Evolutionary conservation across 2,329 filamentous ascomycete species (phyloP).

Genomic region (Colletotrichum lentis): DNA sequence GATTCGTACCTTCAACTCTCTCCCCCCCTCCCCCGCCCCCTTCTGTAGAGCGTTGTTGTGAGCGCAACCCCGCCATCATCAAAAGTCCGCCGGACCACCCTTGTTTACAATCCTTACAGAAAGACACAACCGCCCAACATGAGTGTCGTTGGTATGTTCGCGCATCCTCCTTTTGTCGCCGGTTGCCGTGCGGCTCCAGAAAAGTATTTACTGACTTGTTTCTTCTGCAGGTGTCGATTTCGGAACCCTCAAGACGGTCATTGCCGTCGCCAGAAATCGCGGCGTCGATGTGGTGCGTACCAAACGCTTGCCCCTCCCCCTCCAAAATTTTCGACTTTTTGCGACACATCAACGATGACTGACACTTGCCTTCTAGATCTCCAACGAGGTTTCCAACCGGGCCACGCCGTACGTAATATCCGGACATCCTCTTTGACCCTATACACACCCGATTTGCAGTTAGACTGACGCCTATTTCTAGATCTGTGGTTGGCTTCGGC

Average conservation of each 20-base stretch:
- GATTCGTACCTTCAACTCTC: conserved; percentile 5
- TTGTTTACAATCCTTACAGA: conserved; percentile 33
- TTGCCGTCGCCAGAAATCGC: conserved; percentile 97
- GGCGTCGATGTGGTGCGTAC: conserved; percentile 96
- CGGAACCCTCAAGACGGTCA: conserved; percentile 94
- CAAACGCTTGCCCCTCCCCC: conserved; percentile 38
- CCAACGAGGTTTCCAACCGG: conserved; percentile 99
- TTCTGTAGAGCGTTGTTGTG: conserved; percentile 25
- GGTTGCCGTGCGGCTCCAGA: background rate
- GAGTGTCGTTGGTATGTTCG: conserved; percentile 63
- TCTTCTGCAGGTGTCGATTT: conserved; percentile 78
- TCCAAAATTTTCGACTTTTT: conserved; percentile 18
- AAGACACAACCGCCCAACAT: conserved; percentile 52
- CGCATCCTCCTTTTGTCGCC: conserved; percentile 10
- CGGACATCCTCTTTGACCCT: conserved; percentile 16
- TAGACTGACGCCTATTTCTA: conserved; percentile 49
- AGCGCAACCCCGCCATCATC: conserved; percentile 35
- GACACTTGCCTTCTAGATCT: conserved; percentile 69
- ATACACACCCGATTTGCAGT: conserved; percentile 36
- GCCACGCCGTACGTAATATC: conserved; percentile 85
- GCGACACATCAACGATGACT: conserved; percentile 34
- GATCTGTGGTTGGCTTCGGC: conserved; percentile 93
- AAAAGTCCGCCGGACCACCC: conserved; percentile 18
- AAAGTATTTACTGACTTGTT: conserved; percentile 34
- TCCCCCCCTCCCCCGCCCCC: conserved; percentile 7